These are phyloP conservation scores for Nothophaeocryptopus gaeumannii DNA, from an alignment of 2,329 filamentous ascomycete genomes.

Conservation along the genomic window DNA sequence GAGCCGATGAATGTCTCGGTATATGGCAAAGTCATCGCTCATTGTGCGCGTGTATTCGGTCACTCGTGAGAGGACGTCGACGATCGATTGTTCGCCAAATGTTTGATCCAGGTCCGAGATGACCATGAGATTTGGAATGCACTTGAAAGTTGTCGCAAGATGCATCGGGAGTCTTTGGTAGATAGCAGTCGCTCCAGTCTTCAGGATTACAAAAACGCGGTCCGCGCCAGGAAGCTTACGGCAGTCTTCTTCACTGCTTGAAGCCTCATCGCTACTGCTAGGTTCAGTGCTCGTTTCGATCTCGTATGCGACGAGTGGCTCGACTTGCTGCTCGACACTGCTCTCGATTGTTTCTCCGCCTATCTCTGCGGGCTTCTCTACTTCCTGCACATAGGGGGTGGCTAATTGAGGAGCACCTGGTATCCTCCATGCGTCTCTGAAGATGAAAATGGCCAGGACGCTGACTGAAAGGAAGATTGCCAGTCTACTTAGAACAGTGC, in stretches of 20 bases:
- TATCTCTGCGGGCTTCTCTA: no score
- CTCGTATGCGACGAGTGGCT: no score
- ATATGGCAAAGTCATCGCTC: slow-evolving; percentile 35
- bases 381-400: no score
- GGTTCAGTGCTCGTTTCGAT: no score
- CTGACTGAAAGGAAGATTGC: no score
- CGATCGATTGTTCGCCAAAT: slow-evolving; percentile 40
- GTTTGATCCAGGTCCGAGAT: slow-evolving; percentile 52
- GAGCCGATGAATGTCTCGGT: slow-evolving; percentile 31
- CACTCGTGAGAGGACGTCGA: slow-evolving; percentile 33
- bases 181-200: slow-evolving; percentile 59
- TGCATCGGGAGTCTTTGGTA: slow-evolving; percentile 56
- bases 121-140: slow-evolving; percentile 44
- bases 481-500: no score
- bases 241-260: slow-evolving; percentile 11
- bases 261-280: no score
- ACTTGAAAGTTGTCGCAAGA: slow-evolving; percentile 54
- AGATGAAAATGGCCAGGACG: no score
- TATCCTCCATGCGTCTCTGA: no score
- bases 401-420: no score
- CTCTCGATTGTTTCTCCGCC: no score
- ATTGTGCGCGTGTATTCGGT: slow-evolving; percentile 24
- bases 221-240: slow-evolving; percentile 37
- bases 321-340: no score
- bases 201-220: slow-evolving; percentile 56